phyloP scores from a whole-genome alignment of 345 rosid species.

The Salix exigua region DNA sequence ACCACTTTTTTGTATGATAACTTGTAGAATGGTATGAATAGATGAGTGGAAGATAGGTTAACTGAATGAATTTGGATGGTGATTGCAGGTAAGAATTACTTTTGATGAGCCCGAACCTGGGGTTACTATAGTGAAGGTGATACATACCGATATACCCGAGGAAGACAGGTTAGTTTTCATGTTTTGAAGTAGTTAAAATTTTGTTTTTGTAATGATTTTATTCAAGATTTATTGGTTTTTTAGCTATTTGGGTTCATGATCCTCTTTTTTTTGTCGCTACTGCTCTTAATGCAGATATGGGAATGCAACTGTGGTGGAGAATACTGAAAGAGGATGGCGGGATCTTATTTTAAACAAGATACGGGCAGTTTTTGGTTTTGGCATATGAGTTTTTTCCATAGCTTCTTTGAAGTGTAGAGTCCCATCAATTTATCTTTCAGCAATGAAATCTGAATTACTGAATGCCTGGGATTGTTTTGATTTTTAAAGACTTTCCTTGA shows the following conservation, averaged over 20 bases:
- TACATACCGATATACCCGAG: conserved; percentile 79
- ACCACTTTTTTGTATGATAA: neutral
- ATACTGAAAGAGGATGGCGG: conserved; percentile 96
- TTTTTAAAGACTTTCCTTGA: neutral
- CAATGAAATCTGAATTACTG: conserved; percentile 12
- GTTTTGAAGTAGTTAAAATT: neutral
- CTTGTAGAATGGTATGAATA: no score
- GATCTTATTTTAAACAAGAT: conserved; percentile 84
- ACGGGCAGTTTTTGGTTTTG: conserved; percentile 89
- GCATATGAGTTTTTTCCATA: conserved; percentile 15
- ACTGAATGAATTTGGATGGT: conserved; percentile 8
- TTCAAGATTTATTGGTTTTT: neutral
- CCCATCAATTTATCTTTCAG: neutral
- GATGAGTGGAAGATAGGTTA: neutral
- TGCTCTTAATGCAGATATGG: conserved; percentile 63
- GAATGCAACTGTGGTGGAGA: conserved; percentile 88
- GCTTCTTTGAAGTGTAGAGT: neutral
- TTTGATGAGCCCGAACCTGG: conserved; percentile 83
- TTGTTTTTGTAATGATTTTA: neutral
- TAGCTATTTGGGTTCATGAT: neutral
- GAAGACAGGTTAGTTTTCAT: conserved; percentile 70
- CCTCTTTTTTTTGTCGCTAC: neutral
- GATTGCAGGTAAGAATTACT: conserved; percentile 64
- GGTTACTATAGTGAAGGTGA: conserved; percentile 64
- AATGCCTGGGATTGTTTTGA: conserved; percentile 1